These are phyloP conservation scores for Fusarium sp. DNA, from an alignment of 2,329 filamentous ascomycete genomes.

Conservation along the genomic window DNA sequence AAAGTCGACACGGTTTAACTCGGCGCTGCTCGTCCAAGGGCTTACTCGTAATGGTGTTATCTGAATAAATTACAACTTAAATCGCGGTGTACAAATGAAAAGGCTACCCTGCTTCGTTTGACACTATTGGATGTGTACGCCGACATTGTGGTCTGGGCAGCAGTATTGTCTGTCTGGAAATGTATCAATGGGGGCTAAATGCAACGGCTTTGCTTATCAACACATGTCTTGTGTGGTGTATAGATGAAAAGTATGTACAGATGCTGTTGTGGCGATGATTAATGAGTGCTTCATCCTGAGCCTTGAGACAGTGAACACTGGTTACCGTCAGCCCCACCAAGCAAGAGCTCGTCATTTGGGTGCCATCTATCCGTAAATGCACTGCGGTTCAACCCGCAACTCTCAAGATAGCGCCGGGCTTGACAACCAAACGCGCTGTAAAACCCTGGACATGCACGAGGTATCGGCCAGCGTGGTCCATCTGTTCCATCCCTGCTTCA, in stretches of 20 bases:
- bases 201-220: not conserved
- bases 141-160: not conserved
- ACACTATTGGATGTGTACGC: not conserved
- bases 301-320: constrained; percentile 12
- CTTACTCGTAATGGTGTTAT: not conserved
- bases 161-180: not conserved
- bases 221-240: not conserved
- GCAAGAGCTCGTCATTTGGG: constrained; percentile 18
- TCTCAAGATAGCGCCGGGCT: constrained; percentile 45
- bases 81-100: constrained; percentile 4
- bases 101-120: constrained; percentile 29
- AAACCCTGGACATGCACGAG: constrained; percentile 36
- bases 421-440: constrained; percentile 36
- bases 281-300: not conserved
- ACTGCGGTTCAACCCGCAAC: constrained; percentile 49
- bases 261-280: constrained; percentile 1
- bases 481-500: constrained; percentile 25
- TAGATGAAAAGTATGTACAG: not conserved
- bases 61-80: not conserved
- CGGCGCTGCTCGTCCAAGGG: not conserved
- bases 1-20: not conserved
- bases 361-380: constrained; percentile 43
- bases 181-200: not conserved
- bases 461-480: constrained; percentile 15
- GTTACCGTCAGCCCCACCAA: constrained; percentile 24